Conservation (phyloP, 495 filamentous ascomycete species). For the Podospora bellae-mahoneyi region DNA sequence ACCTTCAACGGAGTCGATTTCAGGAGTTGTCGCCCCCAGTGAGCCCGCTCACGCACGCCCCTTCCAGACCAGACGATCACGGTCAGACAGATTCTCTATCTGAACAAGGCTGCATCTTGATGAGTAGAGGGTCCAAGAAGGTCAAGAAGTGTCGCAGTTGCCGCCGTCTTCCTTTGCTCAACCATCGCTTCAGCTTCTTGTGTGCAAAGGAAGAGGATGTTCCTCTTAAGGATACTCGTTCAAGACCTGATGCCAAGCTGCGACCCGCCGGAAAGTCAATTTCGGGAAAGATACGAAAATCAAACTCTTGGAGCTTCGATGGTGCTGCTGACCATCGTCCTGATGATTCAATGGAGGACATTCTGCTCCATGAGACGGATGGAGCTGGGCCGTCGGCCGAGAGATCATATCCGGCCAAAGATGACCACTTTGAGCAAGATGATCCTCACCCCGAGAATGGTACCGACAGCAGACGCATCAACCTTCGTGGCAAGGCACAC, state of each 20-base stretch:
- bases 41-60: neutral
- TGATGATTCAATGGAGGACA: slow-evolving; percentile 8
- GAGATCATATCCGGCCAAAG: neutral
- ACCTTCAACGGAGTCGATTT: slow-evolving; percentile 10
- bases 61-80: slow-evolving; percentile 5
- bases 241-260: neutral
- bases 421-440: slow-evolving; percentile 15
- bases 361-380: slow-evolving; percentile 10
- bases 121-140: slow-evolving; percentile 11
- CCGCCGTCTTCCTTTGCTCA: slow-evolving; percentile 11
- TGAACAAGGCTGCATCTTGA: slow-evolving; percentile 14
- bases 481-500: slow-evolving; percentile 38
- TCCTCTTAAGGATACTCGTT: neutral
- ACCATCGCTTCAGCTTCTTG: slow-evolving; percentile 15
- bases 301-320: slow-evolving; percentile 19
- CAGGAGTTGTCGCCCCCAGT: slow-evolving; percentile 12
- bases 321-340: slow-evolving; percentile 18
- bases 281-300: slow-evolving; percentile 4
- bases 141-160: slow-evolving; percentile 16
- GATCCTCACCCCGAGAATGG: neutral
- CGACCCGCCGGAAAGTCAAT: slow-evolving; percentile 1
- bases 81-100: slow-evolving; percentile 1
- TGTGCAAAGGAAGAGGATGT: slow-evolving; percentile 14
- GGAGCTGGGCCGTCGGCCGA: slow-evolving; percentile 18
- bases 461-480: slow-evolving; percentile 25